These are phyloP conservation scores for Trichophyton mentagrophytes DNA, from an alignment of 2,329 filamentous ascomycete species.

Conservation along the genomic window DNA sequence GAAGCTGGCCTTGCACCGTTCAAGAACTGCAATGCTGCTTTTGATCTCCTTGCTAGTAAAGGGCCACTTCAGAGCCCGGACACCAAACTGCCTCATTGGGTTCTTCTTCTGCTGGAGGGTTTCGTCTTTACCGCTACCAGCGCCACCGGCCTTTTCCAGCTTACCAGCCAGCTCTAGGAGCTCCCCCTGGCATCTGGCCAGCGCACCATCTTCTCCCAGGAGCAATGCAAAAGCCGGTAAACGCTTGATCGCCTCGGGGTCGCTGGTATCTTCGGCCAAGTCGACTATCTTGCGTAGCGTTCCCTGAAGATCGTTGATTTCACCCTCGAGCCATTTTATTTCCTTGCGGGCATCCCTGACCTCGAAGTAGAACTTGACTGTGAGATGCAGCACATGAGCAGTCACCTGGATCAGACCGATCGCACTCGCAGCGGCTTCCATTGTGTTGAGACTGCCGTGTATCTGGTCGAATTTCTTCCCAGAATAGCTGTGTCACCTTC, in stretches of 20 bases:
- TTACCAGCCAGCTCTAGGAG: background rate
- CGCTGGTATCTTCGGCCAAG: background rate
- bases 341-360: slow-evolving; percentile 18
- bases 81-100: slow-evolving; percentile 16
- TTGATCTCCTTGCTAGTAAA: slow-evolving; percentile 19
- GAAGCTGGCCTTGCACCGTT: slow-evolving; percentile 19
- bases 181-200: background rate
- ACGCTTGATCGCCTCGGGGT: background rate
- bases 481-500: background rate
- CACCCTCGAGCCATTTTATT: slow-evolving; percentile 13
- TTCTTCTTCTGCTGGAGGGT: background rate
- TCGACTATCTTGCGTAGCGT: background rate
- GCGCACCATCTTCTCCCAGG: background rate
- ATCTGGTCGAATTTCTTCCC: background rate
- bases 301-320: background rate
- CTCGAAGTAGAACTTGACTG: slow-evolving; percentile 7
- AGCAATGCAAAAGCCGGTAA: background rate
- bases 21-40: slow-evolving; percentile 12
- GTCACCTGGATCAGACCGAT: slow-evolving; percentile 1
- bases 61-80: slow-evolving; percentile 22
- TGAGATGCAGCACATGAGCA: background rate
- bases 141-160: background rate
- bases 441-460: background rate
- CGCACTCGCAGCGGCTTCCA: background rate
- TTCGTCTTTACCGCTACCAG: background rate